Conservation (phyloP, 2,329 filamentous ascomycete genomes). For the Ophiostoma quercus region DNA sequence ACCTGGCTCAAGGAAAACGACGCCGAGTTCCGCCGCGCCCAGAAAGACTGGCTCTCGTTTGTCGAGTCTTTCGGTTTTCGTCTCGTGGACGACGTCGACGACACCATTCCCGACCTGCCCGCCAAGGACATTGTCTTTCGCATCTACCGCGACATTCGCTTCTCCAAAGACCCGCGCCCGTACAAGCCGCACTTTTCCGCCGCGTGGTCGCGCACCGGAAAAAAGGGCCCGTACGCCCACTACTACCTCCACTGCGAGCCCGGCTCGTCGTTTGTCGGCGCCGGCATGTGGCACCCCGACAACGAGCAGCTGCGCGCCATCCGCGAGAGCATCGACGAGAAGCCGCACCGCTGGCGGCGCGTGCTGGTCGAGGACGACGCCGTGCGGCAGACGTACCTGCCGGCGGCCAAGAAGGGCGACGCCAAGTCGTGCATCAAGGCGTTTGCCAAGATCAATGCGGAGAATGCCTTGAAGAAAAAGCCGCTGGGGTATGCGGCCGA, state of each 20-base stretch:
- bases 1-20: conserved; percentile 67
- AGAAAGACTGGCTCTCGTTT: conserved; percentile 78
- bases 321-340: conserved; percentile 68
- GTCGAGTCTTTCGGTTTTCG: conserved; percentile 66
- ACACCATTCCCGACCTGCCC: conserved; percentile 80
- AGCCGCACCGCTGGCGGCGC: conserved; percentile 63
- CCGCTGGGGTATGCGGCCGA: conserved; percentile 75
- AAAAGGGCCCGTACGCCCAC: conserved; percentile 80
- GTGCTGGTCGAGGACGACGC: conserved; percentile 54
- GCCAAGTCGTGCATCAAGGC: conserved; percentile 54
- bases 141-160: conserved; percentile 81
- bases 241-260: conserved; percentile 86
- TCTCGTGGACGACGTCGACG: conserved; percentile 61
- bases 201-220: conserved; percentile 80
- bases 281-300: conserved; percentile 77
- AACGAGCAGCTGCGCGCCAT: conserved; percentile 59
- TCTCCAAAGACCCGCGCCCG: conserved; percentile 76
- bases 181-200: conserved; percentile 84
- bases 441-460: conserved; percentile 65
- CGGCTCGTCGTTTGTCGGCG: conserved; percentile 63
- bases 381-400: conserved; percentile 56
- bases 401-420: conserved; percentile 49
- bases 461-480: conserved; percentile 74
- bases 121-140: conserved; percentile 81
- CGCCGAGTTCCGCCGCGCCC: conserved; percentile 68